Percentiles rank a stretch among this genome's conserved stretches.
Conservation (phyloP, 768 basidiomycete species). For the Galerina sulciceps region DNA sequence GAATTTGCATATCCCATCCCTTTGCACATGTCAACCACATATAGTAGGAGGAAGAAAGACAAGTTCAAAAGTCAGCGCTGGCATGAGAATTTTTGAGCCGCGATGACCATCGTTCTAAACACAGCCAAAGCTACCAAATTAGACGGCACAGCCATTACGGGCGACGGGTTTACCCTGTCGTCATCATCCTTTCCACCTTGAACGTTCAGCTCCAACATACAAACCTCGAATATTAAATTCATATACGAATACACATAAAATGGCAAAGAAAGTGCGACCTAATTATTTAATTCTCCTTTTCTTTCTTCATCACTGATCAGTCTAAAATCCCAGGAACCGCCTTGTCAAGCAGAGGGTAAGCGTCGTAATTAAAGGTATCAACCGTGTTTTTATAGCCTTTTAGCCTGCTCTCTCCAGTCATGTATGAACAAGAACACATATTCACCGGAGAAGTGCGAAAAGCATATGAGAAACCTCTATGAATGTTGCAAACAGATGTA, state of each 20-base stretch:
- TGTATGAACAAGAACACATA: constrained; percentile 72
- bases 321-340: not conserved
- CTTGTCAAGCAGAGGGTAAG: constrained; percentile 13
- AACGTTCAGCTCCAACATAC: not conserved
- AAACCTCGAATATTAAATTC: not conserved
- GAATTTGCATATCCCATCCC: too few relatives aligned
- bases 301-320: not conserved
- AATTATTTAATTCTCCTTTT: not conserved
- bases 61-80: too few relatives aligned
- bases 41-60: too few relatives aligned
- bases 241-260: not conserved
- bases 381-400: not conserved
- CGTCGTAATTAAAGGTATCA: not conserved
- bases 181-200: too few relatives aligned
- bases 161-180: too few relatives aligned
- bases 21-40: too few relatives aligned
- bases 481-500: constrained; percentile 67
- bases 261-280: not conserved
- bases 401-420: constrained; percentile 66
- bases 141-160: too few relatives aligned
- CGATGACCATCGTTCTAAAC: too few relatives aligned
- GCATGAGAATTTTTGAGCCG: too few relatives aligned
- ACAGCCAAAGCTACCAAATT: too few relatives aligned
- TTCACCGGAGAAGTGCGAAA: constrained; percentile 62
- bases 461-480: constrained; percentile 57